phyloP scores from a whole-genome alignment of 768 basidiomycete genomes.

The Auricularia cornea region DNA sequence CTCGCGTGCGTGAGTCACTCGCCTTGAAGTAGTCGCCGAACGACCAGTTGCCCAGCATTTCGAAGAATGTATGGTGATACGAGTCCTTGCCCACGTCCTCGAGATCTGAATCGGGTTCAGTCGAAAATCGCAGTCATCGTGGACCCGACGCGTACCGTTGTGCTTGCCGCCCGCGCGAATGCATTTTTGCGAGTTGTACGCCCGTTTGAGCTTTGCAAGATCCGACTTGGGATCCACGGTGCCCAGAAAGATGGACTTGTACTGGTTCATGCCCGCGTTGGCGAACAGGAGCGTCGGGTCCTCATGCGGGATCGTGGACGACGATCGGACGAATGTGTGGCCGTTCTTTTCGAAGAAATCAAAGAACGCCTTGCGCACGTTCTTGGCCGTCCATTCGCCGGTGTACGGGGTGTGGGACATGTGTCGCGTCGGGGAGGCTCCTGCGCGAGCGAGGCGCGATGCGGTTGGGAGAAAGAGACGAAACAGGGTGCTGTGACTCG shows the following conservation, averaged over 20 bases:
- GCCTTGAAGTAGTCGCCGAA: conserved; percentile 99
- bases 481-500: neutral
- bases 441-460: neutral
- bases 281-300: conserved; percentile 97
- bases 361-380: conserved; percentile 85
- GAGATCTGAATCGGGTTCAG: conserved; percentile 50
- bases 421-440: neutral
- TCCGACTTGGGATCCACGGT: conserved; percentile 94
- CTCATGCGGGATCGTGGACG: conserved; percentile 91
- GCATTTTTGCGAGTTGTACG: conserved; percentile 96
- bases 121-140: conserved; percentile 3
- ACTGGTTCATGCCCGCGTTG: conserved; percentile 98
- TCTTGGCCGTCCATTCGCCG: conserved; percentile 61
- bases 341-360: conserved; percentile 70
- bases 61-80: conserved; percentile 97
- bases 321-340: conserved; percentile 87
- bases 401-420: neutral
- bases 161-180: conserved; percentile 99
- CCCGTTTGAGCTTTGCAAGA: conserved; percentile 82
- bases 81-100: conserved; percentile 99
- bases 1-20: conserved; percentile 5
- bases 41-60: conserved; percentile 99
- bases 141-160: conserved; percentile 53
- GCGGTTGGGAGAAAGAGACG: neutral
- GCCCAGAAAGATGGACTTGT: conserved; percentile 96